phyloP scores from a whole-genome alignment of 1,284 basidiomycete species.

The Inonotus obliquus region DNA sequence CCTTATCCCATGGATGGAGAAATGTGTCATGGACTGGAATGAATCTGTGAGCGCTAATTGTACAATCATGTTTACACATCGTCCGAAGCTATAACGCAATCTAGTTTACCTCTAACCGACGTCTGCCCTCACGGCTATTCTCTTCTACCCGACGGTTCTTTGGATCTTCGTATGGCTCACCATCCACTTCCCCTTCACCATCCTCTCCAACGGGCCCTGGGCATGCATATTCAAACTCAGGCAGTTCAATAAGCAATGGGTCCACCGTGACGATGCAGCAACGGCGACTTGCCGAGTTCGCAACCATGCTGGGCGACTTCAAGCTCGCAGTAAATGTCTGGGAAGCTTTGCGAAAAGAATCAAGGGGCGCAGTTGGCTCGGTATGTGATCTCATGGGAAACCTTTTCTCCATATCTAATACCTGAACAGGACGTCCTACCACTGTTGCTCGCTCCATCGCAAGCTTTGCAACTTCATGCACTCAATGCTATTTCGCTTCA shows the following conservation, averaged over 20 bases:
- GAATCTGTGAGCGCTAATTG: constrained; percentile 56
- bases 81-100: not conserved
- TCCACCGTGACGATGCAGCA: constrained; percentile 55
- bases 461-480: constrained; percentile 53
- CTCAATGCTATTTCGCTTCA: constrained; percentile 51
- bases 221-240: constrained; percentile 31
- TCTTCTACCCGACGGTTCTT: constrained; percentile 91
- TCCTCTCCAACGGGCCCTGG: constrained; percentile 39
- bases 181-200: constrained; percentile 42
- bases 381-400: constrained; percentile 36
- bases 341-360: constrained; percentile 81
- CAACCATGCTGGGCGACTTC: constrained; percentile 88
- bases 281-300: constrained; percentile 90
- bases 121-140: constrained; percentile 76
- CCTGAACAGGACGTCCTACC: constrained; percentile 64
- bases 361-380: constrained; percentile 56
- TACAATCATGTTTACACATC: not conserved
- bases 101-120: constrained; percentile 76
- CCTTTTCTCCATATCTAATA: not conserved
- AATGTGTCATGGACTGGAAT: constrained; percentile 90
- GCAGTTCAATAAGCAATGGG: constrained; percentile 29
- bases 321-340: constrained; percentile 83
- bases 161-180: constrained; percentile 47
- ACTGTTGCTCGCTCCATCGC: constrained; percentile 59
- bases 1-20: constrained; percentile 95